A percentile compares a stretch with the other conserved stretches of the same genome.
phyloP scores from a whole-genome alignment of 306 rosid species.

The Clitoria ternatea region DNA sequence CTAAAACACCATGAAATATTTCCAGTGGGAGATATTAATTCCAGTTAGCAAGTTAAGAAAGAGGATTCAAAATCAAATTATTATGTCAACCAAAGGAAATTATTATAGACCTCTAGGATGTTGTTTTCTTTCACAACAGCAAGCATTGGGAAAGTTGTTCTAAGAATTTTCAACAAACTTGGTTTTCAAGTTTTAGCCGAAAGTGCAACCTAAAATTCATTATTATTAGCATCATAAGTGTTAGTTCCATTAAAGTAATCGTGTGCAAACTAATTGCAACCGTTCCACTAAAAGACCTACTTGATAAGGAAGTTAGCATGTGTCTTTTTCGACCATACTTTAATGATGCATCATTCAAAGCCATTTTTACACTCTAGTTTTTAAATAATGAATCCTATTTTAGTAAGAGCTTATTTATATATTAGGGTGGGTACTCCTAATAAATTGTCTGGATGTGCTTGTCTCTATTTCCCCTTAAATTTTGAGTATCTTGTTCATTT shows the following conservation, averaged over 20 bases:
- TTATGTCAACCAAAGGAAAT: background rate
- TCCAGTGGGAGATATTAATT: background rate
- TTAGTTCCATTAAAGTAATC: background rate
- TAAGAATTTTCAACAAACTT: background rate
- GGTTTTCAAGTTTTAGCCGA: conserved; percentile 15
- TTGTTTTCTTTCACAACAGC: background rate
- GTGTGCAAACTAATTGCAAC: background rate
- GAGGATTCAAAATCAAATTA: background rate
- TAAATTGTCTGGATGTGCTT: background rate
- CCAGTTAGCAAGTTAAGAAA: background rate
- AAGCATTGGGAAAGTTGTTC: conserved; percentile 2
- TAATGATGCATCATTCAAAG: background rate
- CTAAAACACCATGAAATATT: background rate
- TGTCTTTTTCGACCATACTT: conserved; percentile 18
- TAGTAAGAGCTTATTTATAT: background rate
- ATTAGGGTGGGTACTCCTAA: background rate
- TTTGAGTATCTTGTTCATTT: too few relatives aligned
- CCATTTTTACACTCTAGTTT: background rate
- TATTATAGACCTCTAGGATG: background rate
- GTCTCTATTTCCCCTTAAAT: background rate
- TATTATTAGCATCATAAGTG: background rate
- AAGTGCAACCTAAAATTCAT: conserved; percentile 5
- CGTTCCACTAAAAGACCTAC: background rate
- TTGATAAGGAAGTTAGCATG: background rate
- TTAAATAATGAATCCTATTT: background rate